Percentiles rank a stretch among this genome's conserved stretches.
Conservation (phyloP, 75 land plant genomes). For the Picea sitchensis region DNA sequence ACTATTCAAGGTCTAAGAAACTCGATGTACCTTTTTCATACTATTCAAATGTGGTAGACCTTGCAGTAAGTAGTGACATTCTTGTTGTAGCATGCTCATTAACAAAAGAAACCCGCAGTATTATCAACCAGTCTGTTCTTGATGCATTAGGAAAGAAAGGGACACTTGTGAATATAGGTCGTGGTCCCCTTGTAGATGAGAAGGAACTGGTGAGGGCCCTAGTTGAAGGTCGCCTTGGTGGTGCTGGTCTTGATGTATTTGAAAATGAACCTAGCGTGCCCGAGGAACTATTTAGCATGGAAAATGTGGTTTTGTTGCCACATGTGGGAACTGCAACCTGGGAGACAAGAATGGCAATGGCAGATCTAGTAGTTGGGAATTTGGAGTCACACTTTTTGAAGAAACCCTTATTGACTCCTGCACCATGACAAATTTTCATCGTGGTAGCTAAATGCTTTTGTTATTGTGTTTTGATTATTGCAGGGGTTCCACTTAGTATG, state of each 20-base stretch:
- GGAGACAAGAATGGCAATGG: slow-evolving; percentile 83
- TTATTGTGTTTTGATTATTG: neutral
- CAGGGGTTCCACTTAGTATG: neutral
- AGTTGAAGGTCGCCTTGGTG: slow-evolving; percentile 72
- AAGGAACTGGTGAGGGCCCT: slow-evolving; percentile 83
- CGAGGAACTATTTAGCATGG: slow-evolving; percentile 64
- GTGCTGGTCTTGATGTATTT: slow-evolving; percentile 93
- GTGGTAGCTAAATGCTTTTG: neutral
- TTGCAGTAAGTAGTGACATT: slow-evolving; percentile 69
- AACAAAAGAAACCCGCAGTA: slow-evolving; percentile 67
- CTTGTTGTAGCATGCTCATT: slow-evolving; percentile 81
- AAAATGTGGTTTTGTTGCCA: slow-evolving; percentile 88
- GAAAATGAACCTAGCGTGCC: slow-evolving; percentile 92
- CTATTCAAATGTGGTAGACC: slow-evolving; percentile 51
- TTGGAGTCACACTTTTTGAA: slow-evolving; percentile 80
- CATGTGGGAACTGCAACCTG: slow-evolving; percentile 81
- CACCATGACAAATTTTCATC: slow-evolving; percentile 1
- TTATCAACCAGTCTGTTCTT: slow-evolving; percentile 77
- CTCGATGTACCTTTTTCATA: slow-evolving; percentile 50
- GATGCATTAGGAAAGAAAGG: slow-evolving; percentile 91
- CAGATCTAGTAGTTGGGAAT: slow-evolving; percentile 80
- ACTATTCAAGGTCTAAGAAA: slow-evolving; percentile 74
- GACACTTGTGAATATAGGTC: slow-evolving; percentile 75
- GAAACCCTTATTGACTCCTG: slow-evolving; percentile 71
- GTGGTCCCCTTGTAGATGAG: slow-evolving; percentile 84